These are phyloP conservation scores for Miamiensis avidus DNA, from an alignment of 169 alveolate genomes.

Conservation along the genomic window DNA sequence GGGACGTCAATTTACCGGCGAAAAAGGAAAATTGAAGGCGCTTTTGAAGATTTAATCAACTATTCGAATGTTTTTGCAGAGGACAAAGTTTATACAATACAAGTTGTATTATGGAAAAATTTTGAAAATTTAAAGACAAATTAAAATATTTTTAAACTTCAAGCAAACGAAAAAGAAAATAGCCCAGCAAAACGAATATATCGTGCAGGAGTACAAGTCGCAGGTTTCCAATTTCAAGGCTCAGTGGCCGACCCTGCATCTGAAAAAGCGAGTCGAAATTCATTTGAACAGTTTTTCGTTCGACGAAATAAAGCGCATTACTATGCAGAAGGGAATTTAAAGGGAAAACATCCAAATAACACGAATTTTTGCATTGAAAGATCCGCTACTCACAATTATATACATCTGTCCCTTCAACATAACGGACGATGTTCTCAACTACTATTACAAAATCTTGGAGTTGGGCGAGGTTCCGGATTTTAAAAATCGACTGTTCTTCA, in stretches of 20 bases:
- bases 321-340: slow-evolving; percentile 62
- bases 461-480: slow-evolving; percentile 64
- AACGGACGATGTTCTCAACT: slow-evolving; percentile 66
- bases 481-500: slow-evolving; percentile 52
- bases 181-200: slow-evolving; percentile 46
- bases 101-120: slow-evolving; percentile 32
- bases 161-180: slow-evolving; percentile 59
- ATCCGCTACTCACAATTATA: slow-evolving; percentile 68
- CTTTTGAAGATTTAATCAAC: not conserved
- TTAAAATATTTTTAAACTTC: slow-evolving; percentile 54
- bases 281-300: slow-evolving; percentile 65
- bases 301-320: slow-evolving; percentile 64
- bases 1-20: not conserved
- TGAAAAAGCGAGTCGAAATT: slow-evolving; percentile 68
- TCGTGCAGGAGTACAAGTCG: slow-evolving; percentile 51
- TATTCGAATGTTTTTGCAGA: not conserved
- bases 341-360: slow-evolving; percentile 70
- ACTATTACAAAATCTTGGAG: slow-evolving; percentile 68
- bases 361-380: slow-evolving; percentile 72
- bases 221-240: slow-evolving; percentile 57
- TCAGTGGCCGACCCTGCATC: slow-evolving; percentile 62
- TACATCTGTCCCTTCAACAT: slow-evolving; percentile 66
- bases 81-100: not conserved
- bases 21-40: not conserved
- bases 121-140: slow-evolving; percentile 56